phyloP scores from a whole-genome alignment of 2,329 filamentous ascomycete species.

The Colletotrichum liriopes region DNA sequence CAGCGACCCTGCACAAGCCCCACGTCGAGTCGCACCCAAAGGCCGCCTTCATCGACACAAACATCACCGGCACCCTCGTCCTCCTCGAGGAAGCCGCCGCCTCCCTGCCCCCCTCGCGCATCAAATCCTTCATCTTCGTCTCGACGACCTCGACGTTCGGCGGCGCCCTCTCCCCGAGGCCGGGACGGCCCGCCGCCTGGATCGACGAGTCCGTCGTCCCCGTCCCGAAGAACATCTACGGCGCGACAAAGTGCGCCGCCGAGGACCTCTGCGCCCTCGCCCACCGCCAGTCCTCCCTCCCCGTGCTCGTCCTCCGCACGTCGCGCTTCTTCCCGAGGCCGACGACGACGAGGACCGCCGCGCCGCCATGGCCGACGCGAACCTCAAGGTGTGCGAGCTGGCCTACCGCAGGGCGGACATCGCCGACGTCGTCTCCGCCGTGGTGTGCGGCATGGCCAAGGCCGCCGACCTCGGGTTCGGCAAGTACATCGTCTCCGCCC shows the following conservation, averaged over 20 bases:
- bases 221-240: constrained; percentile 65
- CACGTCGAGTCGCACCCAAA: constrained; percentile 63
- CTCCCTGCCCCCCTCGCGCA: constrained; percentile 2
- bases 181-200: constrained; percentile 58
- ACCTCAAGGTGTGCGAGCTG: constrained; percentile 65
- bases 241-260: constrained; percentile 64
- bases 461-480: constrained; percentile 54
- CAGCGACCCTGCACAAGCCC: constrained; percentile 64
- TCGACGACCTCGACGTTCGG: constrained; percentile 65
- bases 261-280: constrained; percentile 63
- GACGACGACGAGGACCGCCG: constrained; percentile 62
- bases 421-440: constrained; percentile 60
- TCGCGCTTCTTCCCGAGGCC: constrained; percentile 64
- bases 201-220: constrained; percentile 60
- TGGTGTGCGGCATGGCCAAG: constrained; percentile 56
- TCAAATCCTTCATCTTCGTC: constrained; percentile 61
- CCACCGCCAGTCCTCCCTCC: constrained; percentile 56
- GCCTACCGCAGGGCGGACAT: constrained; percentile 62
- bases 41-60: constrained; percentile 60
- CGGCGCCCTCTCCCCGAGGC: constrained; percentile 54
- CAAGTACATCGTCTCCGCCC: constrained; percentile 61
- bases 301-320: constrained; percentile 61
- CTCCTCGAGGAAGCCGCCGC: constrained; percentile 59
- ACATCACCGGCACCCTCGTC: constrained; percentile 60
- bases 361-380: constrained; percentile 52